Percentiles rank a stretch among this genome's conserved stretches.
These are phyloP conservation scores for Rachicladosporium sp. DNA, from an alignment of 2,329 filamentous ascomycete genomes.

Conservation along the genomic window DNA sequence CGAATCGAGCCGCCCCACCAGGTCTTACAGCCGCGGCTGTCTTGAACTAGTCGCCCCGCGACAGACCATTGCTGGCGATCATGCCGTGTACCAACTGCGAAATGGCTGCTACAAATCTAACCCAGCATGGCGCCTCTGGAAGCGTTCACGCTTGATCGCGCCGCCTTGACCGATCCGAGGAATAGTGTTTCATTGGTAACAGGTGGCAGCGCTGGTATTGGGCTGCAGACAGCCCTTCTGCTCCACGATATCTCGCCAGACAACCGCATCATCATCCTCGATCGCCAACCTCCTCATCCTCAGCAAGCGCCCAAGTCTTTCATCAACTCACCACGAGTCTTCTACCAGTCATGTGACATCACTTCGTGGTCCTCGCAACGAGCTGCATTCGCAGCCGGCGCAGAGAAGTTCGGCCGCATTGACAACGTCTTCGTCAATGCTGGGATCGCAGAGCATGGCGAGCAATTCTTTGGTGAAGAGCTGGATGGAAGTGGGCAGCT, in stretches of 20 bases:
- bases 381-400: conserved; percentile 30
- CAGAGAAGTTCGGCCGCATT: conserved; percentile 31
- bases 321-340: conserved; percentile 16
- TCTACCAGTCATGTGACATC: conserved; percentile 30
- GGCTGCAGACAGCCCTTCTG: conserved; percentile 19
- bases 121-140: neutral
- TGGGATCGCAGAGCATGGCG: conserved; percentile 35
- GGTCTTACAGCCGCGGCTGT: neutral
- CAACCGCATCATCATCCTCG: conserved; percentile 20
- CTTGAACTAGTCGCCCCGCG: neutral
- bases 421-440: conserved; percentile 39
- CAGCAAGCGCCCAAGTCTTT: conserved; percentile 2
- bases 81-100: neutral
- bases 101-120: neutral
- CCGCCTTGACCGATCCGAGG: conserved; percentile 14
- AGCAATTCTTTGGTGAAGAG: conserved; percentile 38
- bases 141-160: conserved; percentile 14
- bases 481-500: conserved; percentile 30
- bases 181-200: conserved; percentile 20
- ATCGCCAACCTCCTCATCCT: conserved; percentile 11
- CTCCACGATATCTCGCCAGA: conserved; percentile 15
- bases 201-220: conserved; percentile 19
- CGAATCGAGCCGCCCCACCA: neutral
- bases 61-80: neutral
- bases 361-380: conserved; percentile 35